Conservation (phyloP, 2,329 filamentous ascomycete species). For the Verticillium alfalfae region DNA sequence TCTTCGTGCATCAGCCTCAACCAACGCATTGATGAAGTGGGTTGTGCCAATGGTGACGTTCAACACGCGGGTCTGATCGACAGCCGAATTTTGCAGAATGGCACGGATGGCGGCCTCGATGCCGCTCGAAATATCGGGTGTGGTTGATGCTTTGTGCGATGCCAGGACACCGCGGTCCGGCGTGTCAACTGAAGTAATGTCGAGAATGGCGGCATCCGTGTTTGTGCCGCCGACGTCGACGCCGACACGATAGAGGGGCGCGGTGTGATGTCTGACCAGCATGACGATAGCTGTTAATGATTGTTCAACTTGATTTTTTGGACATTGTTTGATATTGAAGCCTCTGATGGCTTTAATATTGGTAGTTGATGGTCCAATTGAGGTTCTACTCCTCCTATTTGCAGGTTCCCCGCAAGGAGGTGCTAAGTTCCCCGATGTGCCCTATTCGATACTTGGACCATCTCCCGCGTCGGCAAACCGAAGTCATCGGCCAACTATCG, state of each 20-base stretch:
- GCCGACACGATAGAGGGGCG: conserved; percentile 37
- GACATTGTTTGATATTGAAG: background rate
- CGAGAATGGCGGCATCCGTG: conserved; percentile 38
- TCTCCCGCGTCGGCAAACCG: background rate
- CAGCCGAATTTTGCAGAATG: conserved; percentile 29
- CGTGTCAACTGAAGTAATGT: conserved; percentile 26
- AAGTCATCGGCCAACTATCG: background rate
- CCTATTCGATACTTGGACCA: background rate
- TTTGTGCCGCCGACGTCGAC: conserved; percentile 35
- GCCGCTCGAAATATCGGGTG: conserved; percentile 40
- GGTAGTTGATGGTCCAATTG: background rate
- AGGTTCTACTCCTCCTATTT: too few species aligned
- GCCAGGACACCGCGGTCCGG: conserved; percentile 35
- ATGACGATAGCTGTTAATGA: background rate
- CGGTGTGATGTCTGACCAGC: conserved; percentile 10
- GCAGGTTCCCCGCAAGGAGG: background rate
- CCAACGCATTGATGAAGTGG: conserved; percentile 44
- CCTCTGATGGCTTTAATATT: background rate
- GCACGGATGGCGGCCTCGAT: conserved; percentile 39
- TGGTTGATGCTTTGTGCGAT: conserved; percentile 43
- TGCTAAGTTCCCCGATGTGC: background rate
- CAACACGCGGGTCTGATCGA: conserved; percentile 31
- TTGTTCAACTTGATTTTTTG: background rate
- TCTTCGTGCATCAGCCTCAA: conserved; percentile 35
- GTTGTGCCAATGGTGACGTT: conserved; percentile 46